phyloP scores from a whole-genome alignment of 495 filamentous ascomycete species.

The Aspergillus olivimuriae region DNA sequence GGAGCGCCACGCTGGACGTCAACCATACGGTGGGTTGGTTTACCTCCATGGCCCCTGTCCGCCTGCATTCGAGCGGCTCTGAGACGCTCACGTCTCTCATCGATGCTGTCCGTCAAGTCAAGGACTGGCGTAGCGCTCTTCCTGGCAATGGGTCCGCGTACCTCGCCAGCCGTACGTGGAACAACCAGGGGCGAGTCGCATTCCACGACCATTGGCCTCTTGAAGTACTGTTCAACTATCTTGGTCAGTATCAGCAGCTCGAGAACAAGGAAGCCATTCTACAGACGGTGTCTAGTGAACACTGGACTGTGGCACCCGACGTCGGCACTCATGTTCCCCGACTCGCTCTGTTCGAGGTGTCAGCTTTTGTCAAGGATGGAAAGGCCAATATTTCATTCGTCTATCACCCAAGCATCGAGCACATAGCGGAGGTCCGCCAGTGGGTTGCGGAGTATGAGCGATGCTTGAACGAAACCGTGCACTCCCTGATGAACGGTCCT shows the following conservation, averaged over 20 bases:
- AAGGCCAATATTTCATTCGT: no score
- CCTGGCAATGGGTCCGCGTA: constrained; percentile 20
- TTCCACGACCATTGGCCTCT: not conserved
- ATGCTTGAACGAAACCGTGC: no score
- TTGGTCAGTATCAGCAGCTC: not conserved
- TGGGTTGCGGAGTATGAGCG: no score
- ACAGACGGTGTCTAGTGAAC: not conserved
- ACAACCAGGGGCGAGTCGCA: not conserved
- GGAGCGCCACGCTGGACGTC: constrained; percentile 30
- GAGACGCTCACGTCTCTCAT: not conserved
- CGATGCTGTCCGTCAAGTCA: constrained; percentile 6
- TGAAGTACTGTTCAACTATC: constrained; percentile 9
- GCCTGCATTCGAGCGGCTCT: not conserved
- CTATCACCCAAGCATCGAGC: no score
- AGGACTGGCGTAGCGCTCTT: constrained; percentile 8
- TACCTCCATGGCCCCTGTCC: constrained; percentile 29
- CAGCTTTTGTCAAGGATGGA: no score
- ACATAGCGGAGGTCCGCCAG: no score
- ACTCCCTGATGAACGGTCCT: no score
- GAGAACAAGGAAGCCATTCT: not conserved
- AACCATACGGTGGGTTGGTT: constrained; percentile 47
- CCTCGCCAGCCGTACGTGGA: constrained; percentile 11
- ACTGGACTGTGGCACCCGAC: no score
- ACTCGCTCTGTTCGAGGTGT: not conserved
- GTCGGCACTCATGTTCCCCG: not conserved